phyloP scores from a whole-genome alignment of 495 filamentous ascomycete species.

The Hypoxylon cercidicola region DNA sequence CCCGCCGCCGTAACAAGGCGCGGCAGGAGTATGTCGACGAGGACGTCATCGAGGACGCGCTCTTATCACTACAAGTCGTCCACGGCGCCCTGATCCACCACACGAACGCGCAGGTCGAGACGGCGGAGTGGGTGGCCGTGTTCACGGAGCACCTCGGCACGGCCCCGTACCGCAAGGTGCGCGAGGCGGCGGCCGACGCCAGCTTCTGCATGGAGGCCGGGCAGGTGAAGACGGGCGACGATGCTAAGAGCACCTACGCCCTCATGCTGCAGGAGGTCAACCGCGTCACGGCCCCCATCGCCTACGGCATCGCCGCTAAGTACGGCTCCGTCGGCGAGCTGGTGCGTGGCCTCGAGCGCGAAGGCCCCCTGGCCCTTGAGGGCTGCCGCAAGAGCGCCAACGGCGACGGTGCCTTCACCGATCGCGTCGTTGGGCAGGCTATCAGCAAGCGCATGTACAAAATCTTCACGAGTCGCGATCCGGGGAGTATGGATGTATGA shows the following conservation, averaged over 20 bases:
- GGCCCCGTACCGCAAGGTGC: slow-evolving; percentile 71
- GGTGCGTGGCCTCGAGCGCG: slow-evolving; percentile 64
- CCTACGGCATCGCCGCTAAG: slow-evolving; percentile 72
- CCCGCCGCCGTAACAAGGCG: slow-evolving; percentile 45
- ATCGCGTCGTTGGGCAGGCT: slow-evolving; percentile 72
- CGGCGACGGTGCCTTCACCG: slow-evolving; percentile 71
- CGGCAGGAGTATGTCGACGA: slow-evolving; percentile 70
- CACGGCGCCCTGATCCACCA: slow-evolving; percentile 79
- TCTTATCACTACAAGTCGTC: slow-evolving; percentile 75
- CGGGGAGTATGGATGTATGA: slow-evolving; percentile 74
- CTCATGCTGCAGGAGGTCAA: slow-evolving; percentile 83
- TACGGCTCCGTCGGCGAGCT: slow-evolving; percentile 69
- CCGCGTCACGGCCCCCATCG: slow-evolving; percentile 77
- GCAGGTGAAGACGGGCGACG: slow-evolving; percentile 79
- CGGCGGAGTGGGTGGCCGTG: slow-evolving; percentile 78
- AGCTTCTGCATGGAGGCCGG: slow-evolving; percentile 87
- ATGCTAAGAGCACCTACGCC: slow-evolving; percentile 73
- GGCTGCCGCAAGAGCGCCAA: slow-evolving; percentile 74
- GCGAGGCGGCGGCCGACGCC: slow-evolving; percentile 56
- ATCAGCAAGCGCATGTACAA: slow-evolving; percentile 78
- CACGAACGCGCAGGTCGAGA: slow-evolving; percentile 68
- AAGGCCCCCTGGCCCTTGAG: slow-evolving; percentile 70
- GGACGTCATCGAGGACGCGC: slow-evolving; percentile 76
- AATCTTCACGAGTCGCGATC: slow-evolving; percentile 77
- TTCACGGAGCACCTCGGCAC: slow-evolving; percentile 87